These are phyloP conservation scores for Penicillium angulare DNA, from an alignment of 495 filamentous ascomycete genomes.

Conservation along the genomic window DNA sequence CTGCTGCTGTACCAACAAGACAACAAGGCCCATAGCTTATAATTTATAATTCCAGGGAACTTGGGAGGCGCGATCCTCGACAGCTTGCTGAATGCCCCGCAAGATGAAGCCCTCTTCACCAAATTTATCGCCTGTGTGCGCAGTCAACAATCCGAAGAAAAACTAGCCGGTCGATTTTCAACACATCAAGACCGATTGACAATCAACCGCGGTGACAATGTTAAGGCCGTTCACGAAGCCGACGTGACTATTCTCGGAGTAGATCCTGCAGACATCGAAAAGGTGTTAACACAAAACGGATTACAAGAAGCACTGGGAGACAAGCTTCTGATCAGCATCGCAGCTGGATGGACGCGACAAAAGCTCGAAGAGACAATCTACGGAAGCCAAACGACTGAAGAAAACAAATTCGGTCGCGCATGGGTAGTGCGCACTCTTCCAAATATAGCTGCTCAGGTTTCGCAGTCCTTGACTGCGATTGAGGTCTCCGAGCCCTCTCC, in stretches of 20 bases:
- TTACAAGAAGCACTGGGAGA: conserved; percentile 21
- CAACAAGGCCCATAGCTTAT: neutral
- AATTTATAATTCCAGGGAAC: conserved; percentile 26
- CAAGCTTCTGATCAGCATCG: conserved; percentile 43
- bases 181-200: conserved; percentile 12
- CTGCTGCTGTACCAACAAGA: neutral
- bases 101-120: conserved; percentile 19
- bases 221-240: conserved; percentile 18
- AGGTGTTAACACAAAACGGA: conserved; percentile 20
- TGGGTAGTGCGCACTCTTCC: conserved; percentile 38
- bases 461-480: conserved; percentile 37
- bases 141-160: conserved; percentile 21
- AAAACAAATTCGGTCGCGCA: conserved; percentile 13
- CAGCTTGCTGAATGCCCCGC: conserved; percentile 21
- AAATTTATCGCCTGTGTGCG: conserved; percentile 34
- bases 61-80: conserved; percentile 37
- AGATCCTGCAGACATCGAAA: conserved; percentile 31
- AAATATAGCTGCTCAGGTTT: conserved; percentile 39
- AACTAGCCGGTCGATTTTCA: conserved; percentile 16
- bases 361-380: conserved; percentile 31
- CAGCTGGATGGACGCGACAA: conserved; percentile 38
- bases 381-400: conserved; percentile 14
- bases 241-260: conserved; percentile 33
- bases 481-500: conserved; percentile 28
- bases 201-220: conserved; percentile 17